A percentile compares a stretch with the other conserved stretches of the same genome.
phyloP scores from a whole-genome alignment of 768 basidiomycete species.

The Zangia roseola region DNA sequence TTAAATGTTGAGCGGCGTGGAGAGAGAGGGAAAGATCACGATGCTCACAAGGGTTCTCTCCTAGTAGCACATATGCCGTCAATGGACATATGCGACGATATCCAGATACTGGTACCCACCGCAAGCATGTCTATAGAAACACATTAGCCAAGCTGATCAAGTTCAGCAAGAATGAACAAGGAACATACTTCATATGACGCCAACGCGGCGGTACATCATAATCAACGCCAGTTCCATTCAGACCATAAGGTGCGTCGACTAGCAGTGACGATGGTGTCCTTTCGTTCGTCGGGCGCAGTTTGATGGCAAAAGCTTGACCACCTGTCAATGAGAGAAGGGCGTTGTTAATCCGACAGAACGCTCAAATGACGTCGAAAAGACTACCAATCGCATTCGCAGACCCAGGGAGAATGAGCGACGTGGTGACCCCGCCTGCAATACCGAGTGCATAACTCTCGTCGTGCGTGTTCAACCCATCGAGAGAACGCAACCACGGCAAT shows the following conservation, averaged over 20 bases:
- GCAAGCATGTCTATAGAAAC: conserved; percentile 56
- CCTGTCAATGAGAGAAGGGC: conserved; percentile 36
- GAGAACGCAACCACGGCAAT: conserved; percentile 62
- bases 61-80: conserved; percentile 17
- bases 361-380: neutral
- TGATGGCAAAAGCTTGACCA: conserved; percentile 78
- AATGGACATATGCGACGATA: neutral
- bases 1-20: neutral
- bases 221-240: conserved; percentile 38
- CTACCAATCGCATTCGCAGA: conserved; percentile 60
- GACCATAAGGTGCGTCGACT: conserved; percentile 67
- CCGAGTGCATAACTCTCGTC: conserved; percentile 58
- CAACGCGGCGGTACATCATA: conserved; percentile 44
- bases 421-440: conserved; percentile 72
- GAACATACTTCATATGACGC: conserved; percentile 72
- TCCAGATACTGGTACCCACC: conserved; percentile 38
- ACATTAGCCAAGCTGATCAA: conserved; percentile 14
- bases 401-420: conserved; percentile 74
- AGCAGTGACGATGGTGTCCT: conserved; percentile 67
- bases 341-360: neutral
- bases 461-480: conserved; percentile 76
- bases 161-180: neutral
- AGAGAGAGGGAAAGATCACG: neutral
- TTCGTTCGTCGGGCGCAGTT: conserved; percentile 67
- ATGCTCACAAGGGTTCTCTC: conserved; percentile 56